Evolutionary conservation across 2,329 filamentous ascomycete genomes (phyloP).

Genomic region (Alternaria angustiovoidea): DNA sequence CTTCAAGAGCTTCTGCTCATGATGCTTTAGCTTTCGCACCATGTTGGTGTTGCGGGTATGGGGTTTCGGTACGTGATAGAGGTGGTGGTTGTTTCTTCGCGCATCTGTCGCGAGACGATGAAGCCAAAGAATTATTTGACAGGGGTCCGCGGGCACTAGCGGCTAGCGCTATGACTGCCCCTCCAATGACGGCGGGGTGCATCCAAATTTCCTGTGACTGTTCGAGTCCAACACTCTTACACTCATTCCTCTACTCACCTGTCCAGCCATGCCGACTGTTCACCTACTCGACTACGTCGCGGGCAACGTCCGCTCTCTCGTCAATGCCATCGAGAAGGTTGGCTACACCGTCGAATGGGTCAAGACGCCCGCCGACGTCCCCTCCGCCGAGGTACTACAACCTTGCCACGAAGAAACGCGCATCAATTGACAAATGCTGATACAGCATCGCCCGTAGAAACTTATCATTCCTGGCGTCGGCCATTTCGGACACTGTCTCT

Average conservation of each 20-base stretch:
- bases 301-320: constrained; percentile 93
- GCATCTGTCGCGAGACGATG: constrained; percentile 4
- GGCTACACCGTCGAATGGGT: constrained; percentile 96
- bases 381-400: constrained; percentile 76
- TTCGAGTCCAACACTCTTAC: constrained; percentile 12
- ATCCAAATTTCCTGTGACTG: constrained; percentile 16
- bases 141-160: constrained; percentile 21
- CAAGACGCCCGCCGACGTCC: constrained; percentile 81
- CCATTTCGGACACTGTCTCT: constrained; percentile 95
- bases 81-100: not conserved
- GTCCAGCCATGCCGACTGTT: constrained; percentile 73
- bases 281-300: constrained; percentile 90
- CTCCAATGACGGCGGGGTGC: constrained; percentile 21
- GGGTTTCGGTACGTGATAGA: not conserved
- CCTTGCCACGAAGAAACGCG: constrained; percentile 6
- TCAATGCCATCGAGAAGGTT: constrained; percentile 96
- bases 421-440: constrained; percentile 48
- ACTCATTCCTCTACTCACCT: not conserved
- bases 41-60: constrained; percentile 57
- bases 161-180: constrained; percentile 18
- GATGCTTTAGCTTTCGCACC: constrained; percentile 95
- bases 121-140: constrained; percentile 28
- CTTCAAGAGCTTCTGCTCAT: constrained; percentile 87
- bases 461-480: constrained; percentile 96
- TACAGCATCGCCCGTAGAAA: constrained; percentile 64